These are phyloP conservation scores for Colletotrichum chlorophyti DNA, from an alignment of 2,329 filamentous ascomycete species.

Conservation along the genomic window DNA sequence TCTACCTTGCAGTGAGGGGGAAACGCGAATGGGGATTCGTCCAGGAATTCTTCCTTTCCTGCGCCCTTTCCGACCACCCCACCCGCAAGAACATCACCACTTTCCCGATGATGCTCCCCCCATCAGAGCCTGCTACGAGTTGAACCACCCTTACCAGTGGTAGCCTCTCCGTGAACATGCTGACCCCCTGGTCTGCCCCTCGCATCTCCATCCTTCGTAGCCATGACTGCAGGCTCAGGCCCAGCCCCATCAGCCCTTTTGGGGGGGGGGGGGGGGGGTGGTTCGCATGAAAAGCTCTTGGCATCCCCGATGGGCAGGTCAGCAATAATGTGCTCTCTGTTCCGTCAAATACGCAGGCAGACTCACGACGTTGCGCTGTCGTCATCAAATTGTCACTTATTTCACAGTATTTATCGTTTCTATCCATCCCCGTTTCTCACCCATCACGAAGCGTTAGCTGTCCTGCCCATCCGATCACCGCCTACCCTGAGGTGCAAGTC, in stretches of 20 bases:
- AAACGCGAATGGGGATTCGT: too few relatives aligned
- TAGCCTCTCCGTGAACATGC: background rate
- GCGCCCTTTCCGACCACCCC: background rate
- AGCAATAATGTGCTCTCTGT: background rate
- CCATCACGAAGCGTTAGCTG: background rate
- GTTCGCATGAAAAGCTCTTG: background rate
- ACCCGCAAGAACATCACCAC: too few relatives aligned
- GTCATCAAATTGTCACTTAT: conserved; percentile 9
- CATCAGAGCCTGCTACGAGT: too few relatives aligned
- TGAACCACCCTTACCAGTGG: too few relatives aligned
- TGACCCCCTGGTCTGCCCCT: conserved; percentile 15
- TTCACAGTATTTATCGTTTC: conserved; percentile 3
- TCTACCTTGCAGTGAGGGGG: conserved; percentile 16
- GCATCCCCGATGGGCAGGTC: background rate
- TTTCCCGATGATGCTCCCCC: background rate
- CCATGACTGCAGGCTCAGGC: conserved; percentile 15
- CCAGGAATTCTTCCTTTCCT: conserved; percentile 11
- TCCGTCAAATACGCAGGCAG: too few relatives aligned
- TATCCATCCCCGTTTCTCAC: background rate
- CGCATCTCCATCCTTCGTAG: conserved; percentile 1
- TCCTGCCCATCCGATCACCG: background rate
- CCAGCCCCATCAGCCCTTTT: conserved; percentile 12
- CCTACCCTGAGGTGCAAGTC: background rate
- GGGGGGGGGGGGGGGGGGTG: background rate
- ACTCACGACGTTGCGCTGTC: background rate